Evolutionary conservation across 768 basidiomycete genomes (phyloP), one percentile per base, ranked within the genome.

Genomic region (Lepiota venenata): DNA sequence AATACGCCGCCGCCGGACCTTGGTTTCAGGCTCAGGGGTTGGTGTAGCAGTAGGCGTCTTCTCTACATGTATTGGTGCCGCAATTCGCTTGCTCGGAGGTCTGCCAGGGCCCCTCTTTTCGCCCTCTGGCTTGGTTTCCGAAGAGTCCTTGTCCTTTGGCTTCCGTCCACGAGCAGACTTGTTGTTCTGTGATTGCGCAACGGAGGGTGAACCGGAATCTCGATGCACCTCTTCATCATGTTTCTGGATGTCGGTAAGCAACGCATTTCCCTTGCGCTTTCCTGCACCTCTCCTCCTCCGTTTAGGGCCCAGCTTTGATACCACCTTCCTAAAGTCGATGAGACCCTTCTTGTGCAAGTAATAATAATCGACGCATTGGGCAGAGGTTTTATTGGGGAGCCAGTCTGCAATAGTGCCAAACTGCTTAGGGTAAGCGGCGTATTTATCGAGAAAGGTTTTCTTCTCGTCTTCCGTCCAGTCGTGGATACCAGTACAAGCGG

Each of bases 281-380:
- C 80, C 83, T 50, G 75, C 74, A 36, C 79, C 77, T 27, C 82
- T 72, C 48, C 86, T 77, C 61, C 78, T 81, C 40, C 87, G 79
- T 56, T 80, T 83, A 0, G 83, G 80, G 12, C 82, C 85, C 58
- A 82, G 80, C 60, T 80, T 81, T 44, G 83, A 72, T 20, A 92
- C 77, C 14, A 88, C 83, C 60, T 85, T 82, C 52, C 90, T 83
- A 71, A 93, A 95, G 70, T 94, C 88, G 64, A 94, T 91, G 36
- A 79, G 70, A 61, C 79, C 80, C 72, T 93, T 93, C 79, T 98
- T 98, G 73, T 94, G 91, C 47, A 96, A 74, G 68, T 98, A 98
- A 70, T 98, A 98, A 70, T 84, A 96, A 46, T 87, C 82, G 43
- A 98, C 90, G 65, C 94, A 97, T 77, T 97, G 90, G 0, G 85